Percentiles rank a stretch among this genome's conserved stretches.
These are phyloP conservation scores for Trichoderma sp. DNA, from an alignment of 2,329 filamentous ascomycete genomes.

Conservation along the genomic window DNA sequence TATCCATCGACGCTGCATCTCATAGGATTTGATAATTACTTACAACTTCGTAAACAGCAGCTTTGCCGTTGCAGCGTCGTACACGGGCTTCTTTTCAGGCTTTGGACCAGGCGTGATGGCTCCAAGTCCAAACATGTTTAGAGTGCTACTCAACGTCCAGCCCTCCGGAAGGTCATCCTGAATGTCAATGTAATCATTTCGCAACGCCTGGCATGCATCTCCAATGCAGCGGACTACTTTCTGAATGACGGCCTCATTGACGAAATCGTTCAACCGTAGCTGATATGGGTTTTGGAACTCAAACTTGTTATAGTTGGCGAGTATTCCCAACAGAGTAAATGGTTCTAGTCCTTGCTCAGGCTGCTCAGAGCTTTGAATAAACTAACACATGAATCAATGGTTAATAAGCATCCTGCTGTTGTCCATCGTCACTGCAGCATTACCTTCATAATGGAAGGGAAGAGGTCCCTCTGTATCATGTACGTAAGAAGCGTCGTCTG, in stretches of 20 bases:
- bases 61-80: slow-evolving; percentile 78
- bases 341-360: slow-evolving; percentile 65
- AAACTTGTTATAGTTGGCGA: slow-evolving; percentile 99
- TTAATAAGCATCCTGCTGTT: slow-evolving; percentile 7
- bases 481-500: slow-evolving; percentile 93
- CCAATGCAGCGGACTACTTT: slow-evolving; percentile 78
- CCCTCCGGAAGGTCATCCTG: slow-evolving; percentile 88
- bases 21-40: slow-evolving; percentile 16
- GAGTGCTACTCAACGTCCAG: slow-evolving; percentile 78
- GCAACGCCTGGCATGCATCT: slow-evolving; percentile 63
- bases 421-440: slow-evolving; percentile 22
- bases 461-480: slow-evolving; percentile 90
- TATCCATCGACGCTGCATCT: slow-evolving; percentile 19
- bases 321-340: slow-evolving; percentile 77
- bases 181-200: slow-evolving; percentile 77
- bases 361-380: slow-evolving; percentile 75
- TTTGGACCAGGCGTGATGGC: slow-evolving; percentile 68
- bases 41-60: slow-evolving; percentile 77
- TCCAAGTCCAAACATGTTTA: slow-evolving; percentile 82
- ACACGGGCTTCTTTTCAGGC: slow-evolving; percentile 53
- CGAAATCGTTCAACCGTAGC: slow-evolving; percentile 87
- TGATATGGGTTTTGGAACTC: slow-evolving; percentile 97
- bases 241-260: slow-evolving; percentile 83
- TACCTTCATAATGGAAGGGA: slow-evolving; percentile 93
- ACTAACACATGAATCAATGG: slow-evolving; percentile 45